Evolutionary conservation across 441 rosid genomes (phyloP).

Genomic region (Raphanus hybrid): DNA sequence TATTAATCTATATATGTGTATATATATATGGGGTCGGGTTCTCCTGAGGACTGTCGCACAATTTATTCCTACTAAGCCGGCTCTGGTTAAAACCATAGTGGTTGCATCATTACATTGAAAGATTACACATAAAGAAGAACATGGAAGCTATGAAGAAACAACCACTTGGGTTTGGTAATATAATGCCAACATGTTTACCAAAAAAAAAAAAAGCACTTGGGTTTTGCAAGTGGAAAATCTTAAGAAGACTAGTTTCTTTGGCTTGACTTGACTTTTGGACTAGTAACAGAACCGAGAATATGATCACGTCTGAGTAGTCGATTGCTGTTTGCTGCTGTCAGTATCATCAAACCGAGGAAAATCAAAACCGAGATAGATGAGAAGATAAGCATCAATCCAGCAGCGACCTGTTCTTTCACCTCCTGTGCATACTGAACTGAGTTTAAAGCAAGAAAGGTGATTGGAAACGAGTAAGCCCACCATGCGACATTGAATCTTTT

Average conservation of each 20-base stretch:
- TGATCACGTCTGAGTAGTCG: conserved; percentile 37
- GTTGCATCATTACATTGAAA: conserved; percentile 2
- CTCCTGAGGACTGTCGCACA: background rate
- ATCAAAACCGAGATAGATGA: conserved; percentile 55
- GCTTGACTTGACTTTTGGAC: conserved; percentile 29
- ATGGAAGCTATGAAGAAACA: background rate
- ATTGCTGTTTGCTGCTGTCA: conserved; percentile 49
- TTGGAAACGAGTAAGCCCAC: conserved; percentile 70
- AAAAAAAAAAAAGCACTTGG: background rate
- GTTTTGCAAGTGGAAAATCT: background rate
- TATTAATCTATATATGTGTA: background rate
- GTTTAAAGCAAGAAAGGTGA: conserved; percentile 60
- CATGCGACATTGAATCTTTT: conserved; percentile 64
- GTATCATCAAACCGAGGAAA: conserved; percentile 54
- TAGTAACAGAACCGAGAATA: conserved; percentile 29
- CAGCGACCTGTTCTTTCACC: conserved; percentile 43
- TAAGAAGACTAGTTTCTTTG: background rate
- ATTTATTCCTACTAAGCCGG: background rate
- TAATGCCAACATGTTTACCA: background rate
- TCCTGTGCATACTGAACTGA: conserved; percentile 56
- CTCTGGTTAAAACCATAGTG: background rate
- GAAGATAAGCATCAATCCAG: conserved; percentile 48
- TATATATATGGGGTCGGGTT: background rate
- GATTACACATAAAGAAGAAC: background rate
- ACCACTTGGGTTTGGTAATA: background rate